Percentiles rank a stretch among this genome's conserved stretches.
phyloP scores from a whole-genome alignment of 2,329 filamentous ascomycete species.

The Fusarium coffeatum region DNA sequence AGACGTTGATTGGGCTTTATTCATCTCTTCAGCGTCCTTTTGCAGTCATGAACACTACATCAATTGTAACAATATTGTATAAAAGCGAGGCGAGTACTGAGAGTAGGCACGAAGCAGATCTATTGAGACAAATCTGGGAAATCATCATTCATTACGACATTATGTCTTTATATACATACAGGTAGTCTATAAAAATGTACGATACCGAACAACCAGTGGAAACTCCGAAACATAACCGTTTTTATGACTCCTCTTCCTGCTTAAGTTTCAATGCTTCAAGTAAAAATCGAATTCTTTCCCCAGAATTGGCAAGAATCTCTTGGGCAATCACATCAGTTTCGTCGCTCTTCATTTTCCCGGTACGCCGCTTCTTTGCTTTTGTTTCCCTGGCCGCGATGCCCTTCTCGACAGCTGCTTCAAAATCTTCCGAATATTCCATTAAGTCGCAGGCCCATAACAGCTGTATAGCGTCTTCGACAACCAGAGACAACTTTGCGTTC shows the following conservation, averaged over 20 bases:
- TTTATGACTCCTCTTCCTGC: slow-evolving; percentile 30
- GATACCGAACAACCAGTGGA: slow-evolving; percentile 15
- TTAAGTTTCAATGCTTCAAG: slow-evolving; percentile 50
- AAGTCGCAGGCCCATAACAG: slow-evolving; percentile 57
- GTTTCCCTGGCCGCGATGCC: slow-evolving; percentile 63
- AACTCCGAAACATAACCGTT: not conserved
- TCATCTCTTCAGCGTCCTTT: not conserved
- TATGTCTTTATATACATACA: slow-evolving; percentile 37
- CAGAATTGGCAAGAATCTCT: slow-evolving; percentile 58
- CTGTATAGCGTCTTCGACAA: slow-evolving; percentile 74
- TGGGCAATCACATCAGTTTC: slow-evolving; percentile 56
- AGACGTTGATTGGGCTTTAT: not conserved
- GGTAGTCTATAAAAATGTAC: slow-evolving; percentile 41
- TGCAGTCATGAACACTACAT: not conserved
- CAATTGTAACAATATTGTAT: slow-evolving; percentile 33
- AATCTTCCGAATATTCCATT: slow-evolving; percentile 50
- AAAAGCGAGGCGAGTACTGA: slow-evolving; percentile 7
- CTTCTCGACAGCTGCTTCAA: slow-evolving; percentile 56
- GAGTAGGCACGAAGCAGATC: not conserved
- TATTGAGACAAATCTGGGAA: slow-evolving; percentile 1
- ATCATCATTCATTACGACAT: slow-evolving; percentile 43
- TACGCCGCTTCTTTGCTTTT: slow-evolving; percentile 59
- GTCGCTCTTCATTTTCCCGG: slow-evolving; percentile 49
- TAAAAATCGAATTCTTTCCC: slow-evolving; percentile 56
- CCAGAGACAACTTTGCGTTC: slow-evolving; percentile 77